Evolutionary conservation across 2,329 filamentous ascomycete genomes (phyloP).

Genomic region (Penicillium sp.): DNA sequence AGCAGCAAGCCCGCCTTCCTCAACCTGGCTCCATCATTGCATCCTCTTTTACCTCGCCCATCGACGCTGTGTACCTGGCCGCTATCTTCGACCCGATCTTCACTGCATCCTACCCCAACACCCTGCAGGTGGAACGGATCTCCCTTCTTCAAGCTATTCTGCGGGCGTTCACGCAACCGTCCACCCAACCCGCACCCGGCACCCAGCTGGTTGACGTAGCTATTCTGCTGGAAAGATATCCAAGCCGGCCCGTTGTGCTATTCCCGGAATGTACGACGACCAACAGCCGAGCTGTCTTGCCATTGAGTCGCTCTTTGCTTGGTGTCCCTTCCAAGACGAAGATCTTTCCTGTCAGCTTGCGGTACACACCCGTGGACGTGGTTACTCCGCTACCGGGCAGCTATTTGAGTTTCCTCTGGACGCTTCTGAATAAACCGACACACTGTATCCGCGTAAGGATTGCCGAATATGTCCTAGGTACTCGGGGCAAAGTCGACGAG

Average conservation of each 20-base stretch:
- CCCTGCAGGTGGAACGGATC: constrained; percentile 70
- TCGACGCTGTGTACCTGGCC: constrained; percentile 90
- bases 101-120: constrained; percentile 75
- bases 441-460: constrained; percentile 90
- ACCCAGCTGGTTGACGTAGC: constrained; percentile 59
- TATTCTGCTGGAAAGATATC: constrained; percentile 64
- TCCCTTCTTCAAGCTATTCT: constrained; percentile 72
- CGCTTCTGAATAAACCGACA: constrained; percentile 75
- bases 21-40: constrained; percentile 78
- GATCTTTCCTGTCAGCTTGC: constrained; percentile 86
- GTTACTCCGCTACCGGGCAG: constrained; percentile 81
- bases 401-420: constrained; percentile 76
- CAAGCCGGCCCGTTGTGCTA: constrained; percentile 72
- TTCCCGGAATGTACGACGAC: constrained; percentile 95
- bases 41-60: constrained; percentile 84
- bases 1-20: constrained; percentile 71
- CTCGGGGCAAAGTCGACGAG: constrained; percentile 26
- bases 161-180: constrained; percentile 65
- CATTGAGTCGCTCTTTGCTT: constrained; percentile 74
- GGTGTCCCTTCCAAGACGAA: constrained; percentile 64
- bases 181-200: constrained; percentile 46
- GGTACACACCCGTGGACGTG: constrained; percentile 84
- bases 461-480: constrained; percentile 62
- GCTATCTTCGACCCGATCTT: constrained; percentile 97
- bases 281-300: constrained; percentile 85